A percentile compares a stretch with the other conserved stretches of the same genome.
These are phyloP conservation scores for Pseudogymnoascus sp. DNA, from an alignment of 2,329 filamentous ascomycete genomes.

Conservation along the genomic window DNA sequence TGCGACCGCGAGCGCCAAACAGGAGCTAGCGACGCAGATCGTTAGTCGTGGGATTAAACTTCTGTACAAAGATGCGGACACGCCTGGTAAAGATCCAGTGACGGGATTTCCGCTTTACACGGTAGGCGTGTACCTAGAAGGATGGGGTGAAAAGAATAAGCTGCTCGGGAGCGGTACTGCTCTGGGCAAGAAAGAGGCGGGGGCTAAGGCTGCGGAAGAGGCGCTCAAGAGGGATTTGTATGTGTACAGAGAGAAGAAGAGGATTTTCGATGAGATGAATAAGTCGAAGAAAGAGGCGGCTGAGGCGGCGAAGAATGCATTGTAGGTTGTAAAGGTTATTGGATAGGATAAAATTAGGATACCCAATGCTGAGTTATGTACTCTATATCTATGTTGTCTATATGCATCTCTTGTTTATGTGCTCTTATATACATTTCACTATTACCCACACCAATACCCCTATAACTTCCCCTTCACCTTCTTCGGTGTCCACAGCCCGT, in stretches of 20 bases:
- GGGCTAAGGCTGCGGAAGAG: slow-evolving; percentile 53
- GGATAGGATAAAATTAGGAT: not conserved
- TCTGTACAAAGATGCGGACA: slow-evolving; percentile 49
- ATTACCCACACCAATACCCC: not conserved
- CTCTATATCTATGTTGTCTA: not conserved
- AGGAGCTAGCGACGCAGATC: slow-evolving; percentile 42
- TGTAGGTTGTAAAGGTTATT: not conserved
- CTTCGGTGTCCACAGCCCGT: not conserved
- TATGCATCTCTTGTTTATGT: not conserved
- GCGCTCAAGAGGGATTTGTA: slow-evolving; percentile 54
- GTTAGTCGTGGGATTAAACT: slow-evolving; percentile 43
- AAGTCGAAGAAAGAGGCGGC: slow-evolving; percentile 18
- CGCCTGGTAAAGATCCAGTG: slow-evolving; percentile 45
- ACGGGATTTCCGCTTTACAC: slow-evolving; percentile 49
- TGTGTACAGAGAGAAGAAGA: slow-evolving; percentile 38
- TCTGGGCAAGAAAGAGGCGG: slow-evolving; percentile 60
- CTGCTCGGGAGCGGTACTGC: slow-evolving; percentile 55
- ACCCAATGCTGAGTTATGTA: slow-evolving; percentile 3
- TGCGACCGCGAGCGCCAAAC: slow-evolving; percentile 38
- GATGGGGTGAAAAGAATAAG: slow-evolving; percentile 57
- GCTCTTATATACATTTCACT: not conserved
- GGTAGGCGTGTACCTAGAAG: slow-evolving; percentile 56
- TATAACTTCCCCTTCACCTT: slow-evolving; percentile 6
- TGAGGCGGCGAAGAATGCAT: not conserved
- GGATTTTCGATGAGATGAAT: slow-evolving; percentile 33